Conservation (phyloP, 2,329 filamentous ascomycete species). For the Diaporthe helianthi region DNA sequence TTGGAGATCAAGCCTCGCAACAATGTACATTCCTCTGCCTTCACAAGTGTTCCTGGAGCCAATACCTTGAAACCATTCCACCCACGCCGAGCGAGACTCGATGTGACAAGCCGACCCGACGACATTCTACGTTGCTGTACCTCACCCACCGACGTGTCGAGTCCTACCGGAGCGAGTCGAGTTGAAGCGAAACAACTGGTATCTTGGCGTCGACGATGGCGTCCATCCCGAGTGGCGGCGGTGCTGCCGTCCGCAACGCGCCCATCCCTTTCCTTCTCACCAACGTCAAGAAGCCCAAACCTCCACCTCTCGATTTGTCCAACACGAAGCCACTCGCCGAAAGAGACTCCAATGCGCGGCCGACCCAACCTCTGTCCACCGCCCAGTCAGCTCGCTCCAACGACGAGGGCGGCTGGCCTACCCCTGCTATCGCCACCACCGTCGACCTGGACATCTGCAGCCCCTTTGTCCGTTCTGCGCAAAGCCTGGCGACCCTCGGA, state of each 20-base stretch:
- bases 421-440: neutral
- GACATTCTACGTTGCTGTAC: neutral
- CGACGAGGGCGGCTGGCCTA: neutral
- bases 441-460: slow-evolving; percentile 3
- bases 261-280: slow-evolving; percentile 4
- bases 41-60: neutral
- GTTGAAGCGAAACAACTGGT: neutral
- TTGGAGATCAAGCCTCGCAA: too few relatives aligned
- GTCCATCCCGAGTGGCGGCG: neutral
- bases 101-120: neutral
- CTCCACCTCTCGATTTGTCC: slow-evolving; percentile 5
- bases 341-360: slow-evolving; percentile 4
- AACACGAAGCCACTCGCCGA: neutral
- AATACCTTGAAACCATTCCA: neutral
- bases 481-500: neutral
- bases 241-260: neutral
- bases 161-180: neutral
- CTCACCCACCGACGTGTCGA: neutral
- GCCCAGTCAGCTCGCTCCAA: neutral
- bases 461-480: neutral
- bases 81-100: neutral
- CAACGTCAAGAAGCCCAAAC: neutral
- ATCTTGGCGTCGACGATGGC: neutral
- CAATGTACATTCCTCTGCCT: neutral
- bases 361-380: neutral